Conservation (phyloP, 352 stramenopile genomes). For the Thalassiosira exigua region DNA sequence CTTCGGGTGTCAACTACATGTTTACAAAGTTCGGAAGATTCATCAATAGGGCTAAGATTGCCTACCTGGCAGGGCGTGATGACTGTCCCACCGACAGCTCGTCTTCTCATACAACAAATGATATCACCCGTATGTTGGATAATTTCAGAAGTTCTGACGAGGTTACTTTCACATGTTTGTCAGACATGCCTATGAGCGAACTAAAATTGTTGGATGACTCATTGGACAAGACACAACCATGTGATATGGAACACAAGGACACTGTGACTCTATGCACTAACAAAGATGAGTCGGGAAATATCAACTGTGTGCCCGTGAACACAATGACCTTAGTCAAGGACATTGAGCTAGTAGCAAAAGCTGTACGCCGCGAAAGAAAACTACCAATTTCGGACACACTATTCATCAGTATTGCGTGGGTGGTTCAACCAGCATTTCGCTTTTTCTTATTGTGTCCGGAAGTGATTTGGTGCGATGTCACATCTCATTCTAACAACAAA, state of each 20-base stretch:
- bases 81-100: too few relatives aligned
- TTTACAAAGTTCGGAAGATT: too few relatives aligned
- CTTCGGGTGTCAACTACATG: too few relatives aligned
- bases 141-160: not conserved
- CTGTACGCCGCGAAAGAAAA: not conserved
- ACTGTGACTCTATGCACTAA: not conserved
- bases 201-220: not conserved
- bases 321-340: not conserved
- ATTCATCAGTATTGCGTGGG: constrained; percentile 11
- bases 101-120: not conserved
- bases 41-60: not conserved
- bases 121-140: not conserved
- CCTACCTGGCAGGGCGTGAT: too few relatives aligned
- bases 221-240: not conserved
- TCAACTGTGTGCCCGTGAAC: not conserved
- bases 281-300: not conserved
- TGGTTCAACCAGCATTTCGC: not conserved
- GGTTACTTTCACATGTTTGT: not conserved
- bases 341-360: not conserved
- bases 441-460: constrained; percentile 25
- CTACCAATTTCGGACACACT: not conserved
- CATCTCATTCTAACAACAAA: constrained; percentile 48
- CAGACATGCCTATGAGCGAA: not conserved
- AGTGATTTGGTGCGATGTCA: constrained; percentile 39
- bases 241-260: not conserved